Base-by-base conservation (phyloP, 371 early-diverging fungal genomes). In the Coemansia sp. region DNA sequence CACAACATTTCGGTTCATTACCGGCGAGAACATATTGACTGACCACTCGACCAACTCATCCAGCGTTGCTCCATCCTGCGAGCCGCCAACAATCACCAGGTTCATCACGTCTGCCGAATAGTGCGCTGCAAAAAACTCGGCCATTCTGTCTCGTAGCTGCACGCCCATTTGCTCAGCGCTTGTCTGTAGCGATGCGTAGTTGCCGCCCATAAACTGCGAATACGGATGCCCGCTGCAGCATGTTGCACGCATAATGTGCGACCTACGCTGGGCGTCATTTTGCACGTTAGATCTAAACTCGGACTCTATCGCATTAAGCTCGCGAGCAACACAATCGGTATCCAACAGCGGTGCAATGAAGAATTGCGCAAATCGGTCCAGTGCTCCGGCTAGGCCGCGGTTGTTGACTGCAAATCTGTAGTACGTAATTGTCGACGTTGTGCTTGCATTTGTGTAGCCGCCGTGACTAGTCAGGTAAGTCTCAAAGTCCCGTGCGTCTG, bases 371-470 rank as follows among this genome's bases (percentile, higher is more conserved):
- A 97, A 94, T 54, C 95, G 84, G 81, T 97, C 95, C 53, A 98
- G 81, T 16, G 95, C 95, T 37, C 93, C 93, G 61, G 93, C 93
- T 39, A 99, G 81, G 64, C 86, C 80, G 42, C 87, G 84, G 51
- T 93, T 84, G 13, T 87, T 86, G 22, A 98, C 88, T 56, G 91
- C 92, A 83, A 97, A 97, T 73, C 92, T 95, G 79, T 95, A 99
- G 68, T 93, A 90, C 40, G 97, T 97, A 54, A 87, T 79, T 52
- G 90, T 91, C 13, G 84, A 76, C 18, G 83, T 79, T 0, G 99
- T 99, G 77, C 87, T 96, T 0, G 99, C 99, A 82, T 99, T 99
- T 3, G 92, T 42, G 81, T 79, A n/a, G 99, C 99, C 24, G 91
- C 89, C 74, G 97, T 92, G 58, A 39, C 59, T 3, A 47, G 26